These are phyloP conservation scores for Dendrostoma leiphaemia DNA, from an alignment of 2,329 filamentous ascomycete species.

Conservation along the genomic window DNA sequence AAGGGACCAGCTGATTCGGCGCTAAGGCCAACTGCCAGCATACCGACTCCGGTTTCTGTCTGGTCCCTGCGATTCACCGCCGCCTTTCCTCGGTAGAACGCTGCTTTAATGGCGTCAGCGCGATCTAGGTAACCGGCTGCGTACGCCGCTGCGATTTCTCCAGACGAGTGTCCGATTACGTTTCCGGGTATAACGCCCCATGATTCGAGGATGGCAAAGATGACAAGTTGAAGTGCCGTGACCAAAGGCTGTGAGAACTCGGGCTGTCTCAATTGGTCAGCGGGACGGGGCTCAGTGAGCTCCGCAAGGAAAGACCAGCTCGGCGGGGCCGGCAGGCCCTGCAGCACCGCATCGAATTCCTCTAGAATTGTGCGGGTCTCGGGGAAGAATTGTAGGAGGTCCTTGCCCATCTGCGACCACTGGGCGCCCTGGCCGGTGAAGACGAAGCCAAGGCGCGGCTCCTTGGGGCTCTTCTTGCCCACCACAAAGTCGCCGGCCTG, in stretches of 20 bases:
- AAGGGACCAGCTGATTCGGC: neutral
- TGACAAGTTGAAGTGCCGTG: slow-evolving; percentile 1
- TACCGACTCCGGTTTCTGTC: neutral
- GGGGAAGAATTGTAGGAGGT: slow-evolving; percentile 20
- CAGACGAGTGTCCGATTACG: slow-evolving; percentile 5
- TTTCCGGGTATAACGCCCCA: neutral
- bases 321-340: slow-evolving; percentile 18
- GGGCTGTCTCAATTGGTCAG: slow-evolving; percentile 19
- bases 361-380: slow-evolving; percentile 1
- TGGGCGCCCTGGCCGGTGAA: slow-evolving; percentile 27
- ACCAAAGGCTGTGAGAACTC: slow-evolving; percentile 5
- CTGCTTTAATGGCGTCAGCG: neutral
- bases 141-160: slow-evolving; percentile 15
- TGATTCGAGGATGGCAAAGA: neutral
- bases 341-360: slow-evolving; percentile 20
- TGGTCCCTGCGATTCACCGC: neutral
- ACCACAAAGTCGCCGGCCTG: no score
- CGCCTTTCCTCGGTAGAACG: slow-evolving; percentile 2
- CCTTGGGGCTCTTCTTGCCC: neutral
- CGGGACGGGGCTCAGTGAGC: slow-evolving; percentile 14
- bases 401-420: slow-evolving; percentile 26
- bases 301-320: slow-evolving; percentile 20
- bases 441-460: slow-evolving; percentile 16
- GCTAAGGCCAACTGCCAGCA: slow-evolving; percentile 8
- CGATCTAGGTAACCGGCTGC: neutral